These are phyloP conservation scores for Annulohypoxylon moriforme DNA, from an alignment of 495 filamentous ascomycete genomes.

Conservation along the genomic window DNA sequence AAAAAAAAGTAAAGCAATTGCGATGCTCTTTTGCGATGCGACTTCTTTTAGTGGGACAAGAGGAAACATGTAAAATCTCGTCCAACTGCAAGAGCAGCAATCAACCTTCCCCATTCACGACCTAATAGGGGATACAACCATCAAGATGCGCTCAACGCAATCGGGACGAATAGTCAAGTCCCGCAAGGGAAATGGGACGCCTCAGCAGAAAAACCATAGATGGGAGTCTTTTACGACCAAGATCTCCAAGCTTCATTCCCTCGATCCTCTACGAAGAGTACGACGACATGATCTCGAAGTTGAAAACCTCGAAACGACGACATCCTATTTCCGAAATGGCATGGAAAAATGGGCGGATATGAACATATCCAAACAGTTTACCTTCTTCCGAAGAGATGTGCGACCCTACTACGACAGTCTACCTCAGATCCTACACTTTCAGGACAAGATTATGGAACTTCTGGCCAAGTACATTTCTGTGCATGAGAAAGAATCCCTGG, in stretches of 20 bases:
- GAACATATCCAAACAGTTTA: conserved; percentile 85
- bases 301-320: conserved; percentile 72
- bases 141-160: conserved; percentile 64
- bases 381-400: conserved; percentile 76
- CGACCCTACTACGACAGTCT: conserved; percentile 85
- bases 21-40: conserved; percentile 24
- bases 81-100: conserved; percentile 21
- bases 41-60: conserved; percentile 25
- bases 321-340: conserved; percentile 84
- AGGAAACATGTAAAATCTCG: conserved; percentile 7
- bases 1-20: conserved; percentile 34
- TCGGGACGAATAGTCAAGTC: conserved; percentile 74
- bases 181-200: conserved; percentile 74
- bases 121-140: conserved; percentile 2
- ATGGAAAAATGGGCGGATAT: conserved; percentile 90
- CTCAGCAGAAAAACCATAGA: conserved; percentile 81
- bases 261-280: conserved; percentile 90
- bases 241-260: conserved; percentile 84
- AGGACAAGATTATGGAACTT: conserved; percentile 82
- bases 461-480: conserved; percentile 81
- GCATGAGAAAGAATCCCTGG: conserved; percentile 77
- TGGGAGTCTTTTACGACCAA: conserved; percentile 95
- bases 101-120: conserved; percentile 7
- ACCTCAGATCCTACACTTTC: conserved; percentile 88
- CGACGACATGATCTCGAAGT: conserved; percentile 83